Conservation (phyloP, 202 grass and related monocot species). For the Panicum virgatum region DNA sequence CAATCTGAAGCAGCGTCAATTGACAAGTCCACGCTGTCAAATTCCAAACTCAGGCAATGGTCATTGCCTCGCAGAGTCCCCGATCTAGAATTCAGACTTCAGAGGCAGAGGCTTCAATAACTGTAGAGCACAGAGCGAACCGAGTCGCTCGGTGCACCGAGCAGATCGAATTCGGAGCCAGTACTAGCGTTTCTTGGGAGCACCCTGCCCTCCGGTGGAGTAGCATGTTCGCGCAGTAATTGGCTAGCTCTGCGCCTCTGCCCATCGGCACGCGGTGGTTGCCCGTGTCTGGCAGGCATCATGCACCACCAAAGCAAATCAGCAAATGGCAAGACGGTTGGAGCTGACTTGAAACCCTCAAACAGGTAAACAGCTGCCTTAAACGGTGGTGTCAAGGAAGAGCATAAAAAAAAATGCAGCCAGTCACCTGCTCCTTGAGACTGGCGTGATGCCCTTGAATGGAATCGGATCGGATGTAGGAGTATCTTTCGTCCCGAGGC, state of each 20-base stretch:
- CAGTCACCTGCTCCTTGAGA: background rate
- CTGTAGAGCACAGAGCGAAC: too few species aligned
- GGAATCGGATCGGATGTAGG: background rate
- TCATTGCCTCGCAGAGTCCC: too few species aligned
- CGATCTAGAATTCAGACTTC: background rate
- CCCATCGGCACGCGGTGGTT: background rate
- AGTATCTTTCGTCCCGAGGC: background rate
- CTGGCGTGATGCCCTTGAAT: constrained; percentile 14
- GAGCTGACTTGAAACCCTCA: too few species aligned
- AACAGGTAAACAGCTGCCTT: too few species aligned
- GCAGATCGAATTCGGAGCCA: too few species aligned
- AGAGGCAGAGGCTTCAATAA: too few species aligned
- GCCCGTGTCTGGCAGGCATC: constrained; percentile 7
- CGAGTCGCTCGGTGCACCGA: too few species aligned
- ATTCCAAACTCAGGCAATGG: too few species aligned
- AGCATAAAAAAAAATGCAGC: background rate
- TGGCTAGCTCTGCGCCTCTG: background rate
- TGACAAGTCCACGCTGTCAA: background rate
- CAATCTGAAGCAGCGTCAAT: background rate
- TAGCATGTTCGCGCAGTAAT: background rate
- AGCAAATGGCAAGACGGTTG: background rate
- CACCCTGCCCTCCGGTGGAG: background rate
- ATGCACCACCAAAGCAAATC: background rate
- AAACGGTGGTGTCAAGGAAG: background rate
- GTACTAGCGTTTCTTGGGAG: background rate